These are phyloP conservation scores for Cladosporium sphaerospermum DNA, from an alignment of 2,329 filamentous ascomycete genomes.

Conservation along the genomic window DNA sequence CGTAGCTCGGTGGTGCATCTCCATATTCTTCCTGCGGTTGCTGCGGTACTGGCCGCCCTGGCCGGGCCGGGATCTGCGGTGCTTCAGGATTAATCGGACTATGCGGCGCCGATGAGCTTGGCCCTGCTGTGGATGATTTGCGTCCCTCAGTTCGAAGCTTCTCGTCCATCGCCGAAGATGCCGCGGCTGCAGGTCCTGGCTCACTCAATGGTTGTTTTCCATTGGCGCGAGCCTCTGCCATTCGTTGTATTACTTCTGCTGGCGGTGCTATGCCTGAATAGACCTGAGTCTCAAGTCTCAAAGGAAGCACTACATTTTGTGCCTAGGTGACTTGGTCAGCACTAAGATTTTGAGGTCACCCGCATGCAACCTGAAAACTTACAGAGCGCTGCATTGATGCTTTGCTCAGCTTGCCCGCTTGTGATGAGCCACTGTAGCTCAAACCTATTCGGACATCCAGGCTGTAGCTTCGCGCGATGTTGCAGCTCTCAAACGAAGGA, in stretches of 20 bases:
- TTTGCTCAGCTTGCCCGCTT: constrained; percentile 37
- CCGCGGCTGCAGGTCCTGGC: too few species aligned
- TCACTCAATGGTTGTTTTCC: constrained; percentile 15
- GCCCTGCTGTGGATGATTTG: constrained; percentile 12
- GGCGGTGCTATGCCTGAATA: constrained; percentile 86
- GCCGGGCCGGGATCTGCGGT: constrained; percentile 5
- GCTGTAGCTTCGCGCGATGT: constrained; percentile 74
- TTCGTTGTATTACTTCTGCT: constrained; percentile 64
- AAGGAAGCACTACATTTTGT: constrained; percentile 69
- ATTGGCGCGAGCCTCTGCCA: constrained; percentile 32
- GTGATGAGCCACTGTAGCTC: constrained; percentile 56
- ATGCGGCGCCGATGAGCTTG: neutral
- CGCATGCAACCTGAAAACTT: constrained; percentile 6
- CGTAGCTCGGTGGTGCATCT: constrained; percentile 89
- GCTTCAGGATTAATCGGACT: neutral
- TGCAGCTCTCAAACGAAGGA: constrained; percentile 83
- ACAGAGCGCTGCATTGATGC: constrained; percentile 19
- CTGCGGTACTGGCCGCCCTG: constrained; percentile 1
- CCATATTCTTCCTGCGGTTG: constrained; percentile 40
- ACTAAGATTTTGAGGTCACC: neutral
- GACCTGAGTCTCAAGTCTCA: constrained; percentile 72
- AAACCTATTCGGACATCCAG: constrained; percentile 76
- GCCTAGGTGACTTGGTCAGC: constrained; percentile 17
- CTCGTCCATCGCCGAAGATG: constrained; percentile 13
- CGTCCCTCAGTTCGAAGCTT: constrained; percentile 22